Percentiles rank a stretch among this genome's conserved stretches.
Evolutionary conservation across 768 basidiomycete species (phyloP).

Genomic region (Ramaria rubella): DNA sequence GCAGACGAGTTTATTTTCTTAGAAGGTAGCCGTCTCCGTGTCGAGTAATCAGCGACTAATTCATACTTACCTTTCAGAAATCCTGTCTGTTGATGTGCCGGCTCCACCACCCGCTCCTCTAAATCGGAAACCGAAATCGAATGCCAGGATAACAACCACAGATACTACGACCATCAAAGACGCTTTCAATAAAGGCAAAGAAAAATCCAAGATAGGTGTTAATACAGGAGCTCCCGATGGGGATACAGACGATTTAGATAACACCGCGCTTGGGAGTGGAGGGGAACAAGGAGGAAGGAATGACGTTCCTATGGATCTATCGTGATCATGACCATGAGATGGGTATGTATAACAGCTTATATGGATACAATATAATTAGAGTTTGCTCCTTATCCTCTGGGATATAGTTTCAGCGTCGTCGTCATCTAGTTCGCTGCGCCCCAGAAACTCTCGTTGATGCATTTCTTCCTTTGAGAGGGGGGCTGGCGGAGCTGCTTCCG

Average conservation of each 20-base stretch:
- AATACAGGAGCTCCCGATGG: background rate
- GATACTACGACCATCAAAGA: constrained; percentile 3
- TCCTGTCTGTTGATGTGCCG: background rate
- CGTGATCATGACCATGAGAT: background rate
- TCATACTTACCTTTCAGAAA: constrained; percentile 4
- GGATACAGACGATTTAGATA: background rate
- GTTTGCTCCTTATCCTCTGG: constrained; percentile 37
- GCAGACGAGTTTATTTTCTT: constrained; percentile 75
- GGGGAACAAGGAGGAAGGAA: background rate
- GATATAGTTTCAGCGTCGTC: constrained; percentile 45
- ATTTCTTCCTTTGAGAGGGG: constrained; percentile 44
- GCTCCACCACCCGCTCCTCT: background rate
- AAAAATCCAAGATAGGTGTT: background rate
- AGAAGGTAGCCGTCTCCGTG: constrained; percentile 43
- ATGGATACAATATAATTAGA: constrained; percentile 22
- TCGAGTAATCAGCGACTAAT: background rate
- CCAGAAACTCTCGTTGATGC: constrained; percentile 54
- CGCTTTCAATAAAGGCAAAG: constrained; percentile 1
- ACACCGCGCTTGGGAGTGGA: too few species aligned
- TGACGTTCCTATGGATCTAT: background rate
- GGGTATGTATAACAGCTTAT: background rate
- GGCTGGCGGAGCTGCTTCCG: constrained; percentile 9
- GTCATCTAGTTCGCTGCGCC: constrained; percentile 52
- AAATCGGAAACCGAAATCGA: constrained; percentile 2
- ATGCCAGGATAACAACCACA: background rate